phyloP scores from a whole-genome alignment of 495 filamentous ascomycete genomes.

The Talaromyces proteolyticus region DNA sequence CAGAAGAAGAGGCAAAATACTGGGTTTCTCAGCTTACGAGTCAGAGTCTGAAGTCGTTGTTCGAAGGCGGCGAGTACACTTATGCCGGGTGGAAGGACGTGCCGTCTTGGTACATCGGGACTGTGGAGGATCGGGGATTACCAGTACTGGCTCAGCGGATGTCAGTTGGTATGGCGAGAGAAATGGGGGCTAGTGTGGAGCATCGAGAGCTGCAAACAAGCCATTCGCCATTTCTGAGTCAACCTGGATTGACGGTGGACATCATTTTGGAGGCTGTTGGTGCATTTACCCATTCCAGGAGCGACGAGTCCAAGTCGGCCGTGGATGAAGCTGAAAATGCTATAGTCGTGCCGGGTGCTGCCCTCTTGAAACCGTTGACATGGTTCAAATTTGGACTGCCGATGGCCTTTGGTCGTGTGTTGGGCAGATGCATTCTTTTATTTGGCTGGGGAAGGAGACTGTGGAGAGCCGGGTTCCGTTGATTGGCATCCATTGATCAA shows the following conservation, averaged over 20 bases:
- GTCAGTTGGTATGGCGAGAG: constrained; percentile 20
- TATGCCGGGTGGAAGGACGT: constrained; percentile 28
- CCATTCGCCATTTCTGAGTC: constrained; percentile 30
- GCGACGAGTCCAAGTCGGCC: constrained; percentile 4
- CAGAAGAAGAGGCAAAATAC: constrained; percentile 14
- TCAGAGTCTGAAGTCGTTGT: constrained; percentile 25
- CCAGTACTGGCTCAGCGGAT: constrained; percentile 28
- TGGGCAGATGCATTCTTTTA: constrained; percentile 8
- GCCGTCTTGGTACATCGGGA: constrained; percentile 26
- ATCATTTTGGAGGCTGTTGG: constrained; percentile 21
- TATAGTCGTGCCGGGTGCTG: no score
- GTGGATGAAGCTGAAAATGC: neutral
- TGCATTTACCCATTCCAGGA: constrained; percentile 12
- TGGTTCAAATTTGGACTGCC: constrained; percentile 14
- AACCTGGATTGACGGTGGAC: constrained; percentile 17
- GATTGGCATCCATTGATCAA: no score
- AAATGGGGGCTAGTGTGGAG: constrained; percentile 19
- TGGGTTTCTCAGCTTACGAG: constrained; percentile 20
- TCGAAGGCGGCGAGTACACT: constrained; percentile 20
- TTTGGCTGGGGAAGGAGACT: constrained; percentile 9
- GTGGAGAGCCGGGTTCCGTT: constrained; percentile 9
- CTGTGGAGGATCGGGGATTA: constrained; percentile 22
- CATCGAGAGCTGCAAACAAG: constrained; percentile 24
- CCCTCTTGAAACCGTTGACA: constrained; percentile 3
- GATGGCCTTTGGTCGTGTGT: constrained; percentile 10